Conservation (phyloP, 305 asterid genomes). For the Lippia alba region DNA sequence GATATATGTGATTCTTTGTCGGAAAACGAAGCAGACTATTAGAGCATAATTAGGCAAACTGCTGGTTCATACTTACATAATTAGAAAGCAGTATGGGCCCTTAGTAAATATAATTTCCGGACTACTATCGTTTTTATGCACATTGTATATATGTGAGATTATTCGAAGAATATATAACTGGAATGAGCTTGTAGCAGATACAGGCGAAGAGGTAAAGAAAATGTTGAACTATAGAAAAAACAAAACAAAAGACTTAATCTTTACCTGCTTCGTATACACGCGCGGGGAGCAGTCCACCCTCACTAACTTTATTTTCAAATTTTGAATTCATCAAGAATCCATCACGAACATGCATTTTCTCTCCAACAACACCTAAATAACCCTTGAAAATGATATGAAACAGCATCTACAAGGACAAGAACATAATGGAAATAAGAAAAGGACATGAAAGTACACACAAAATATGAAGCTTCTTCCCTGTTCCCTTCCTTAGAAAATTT, state of each 20-base stretch:
- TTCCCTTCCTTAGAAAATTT: too few species aligned
- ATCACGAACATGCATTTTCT: constrained; percentile 35
- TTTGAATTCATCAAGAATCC: constrained; percentile 41
- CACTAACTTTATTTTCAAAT: constrained; percentile 48
- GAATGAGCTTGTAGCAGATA: constrained; percentile 15
- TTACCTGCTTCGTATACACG: constrained; percentile 64
- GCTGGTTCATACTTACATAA: too few species aligned
- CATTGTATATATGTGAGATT: too few species aligned
- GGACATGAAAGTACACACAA: constrained; percentile 4
- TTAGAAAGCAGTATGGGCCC: too few species aligned
- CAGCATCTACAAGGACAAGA: constrained; percentile 22
- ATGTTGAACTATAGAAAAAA: not conserved
- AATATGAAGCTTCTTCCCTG: not conserved
- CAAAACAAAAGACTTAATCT: not conserved
- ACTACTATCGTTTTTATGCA: too few species aligned
- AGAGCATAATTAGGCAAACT: too few species aligned
- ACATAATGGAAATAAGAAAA: constrained; percentile 14
- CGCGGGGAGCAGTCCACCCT: constrained; percentile 59
- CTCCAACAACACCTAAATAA: constrained; percentile 47
- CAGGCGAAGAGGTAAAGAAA: not conserved
- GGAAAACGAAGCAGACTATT: too few species aligned
- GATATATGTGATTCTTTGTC: too few species aligned
- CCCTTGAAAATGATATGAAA: constrained; percentile 34
- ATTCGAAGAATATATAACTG: not conserved
- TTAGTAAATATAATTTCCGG: too few species aligned